These are phyloP conservation scores for Luffa acutangula DNA, from an alignment of 306 rosid genomes.

Conservation along the genomic window DNA sequence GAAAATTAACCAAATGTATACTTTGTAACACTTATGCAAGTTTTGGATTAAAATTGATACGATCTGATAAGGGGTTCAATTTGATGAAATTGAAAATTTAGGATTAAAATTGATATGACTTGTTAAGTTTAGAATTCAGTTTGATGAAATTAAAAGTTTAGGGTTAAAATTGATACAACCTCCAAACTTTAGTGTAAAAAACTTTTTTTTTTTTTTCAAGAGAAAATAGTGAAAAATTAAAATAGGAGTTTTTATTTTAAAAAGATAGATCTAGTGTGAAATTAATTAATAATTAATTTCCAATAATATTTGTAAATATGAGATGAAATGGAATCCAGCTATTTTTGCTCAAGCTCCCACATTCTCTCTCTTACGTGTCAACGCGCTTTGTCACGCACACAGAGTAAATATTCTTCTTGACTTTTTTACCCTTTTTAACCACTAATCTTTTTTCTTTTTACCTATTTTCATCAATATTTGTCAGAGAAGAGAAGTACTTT, in stretches of 20 bases:
- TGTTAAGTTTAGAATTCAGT: no score
- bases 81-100: no score
- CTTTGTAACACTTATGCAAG: no score
- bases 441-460: background rate
- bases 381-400: background rate
- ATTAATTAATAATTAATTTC: background rate
- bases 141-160: no score
- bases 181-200: no score
- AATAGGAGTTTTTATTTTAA: no score
- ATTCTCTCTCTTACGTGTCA: background rate
- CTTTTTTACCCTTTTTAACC: background rate
- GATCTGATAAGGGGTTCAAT: no score
- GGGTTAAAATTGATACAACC: no score
- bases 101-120: no score
- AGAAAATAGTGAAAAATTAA: background rate
- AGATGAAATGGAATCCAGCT: conserved; percentile 1
- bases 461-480: background rate
- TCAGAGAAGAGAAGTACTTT: background rate
- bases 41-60: no score
- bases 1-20: no score
- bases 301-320: background rate
- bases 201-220: no score
- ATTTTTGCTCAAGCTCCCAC: background rate
- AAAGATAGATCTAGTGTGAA: background rate
- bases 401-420: background rate